phyloP scores from a whole-genome alignment of 2,329 filamentous ascomycete species.

The Penicillium frequentans region DNA sequence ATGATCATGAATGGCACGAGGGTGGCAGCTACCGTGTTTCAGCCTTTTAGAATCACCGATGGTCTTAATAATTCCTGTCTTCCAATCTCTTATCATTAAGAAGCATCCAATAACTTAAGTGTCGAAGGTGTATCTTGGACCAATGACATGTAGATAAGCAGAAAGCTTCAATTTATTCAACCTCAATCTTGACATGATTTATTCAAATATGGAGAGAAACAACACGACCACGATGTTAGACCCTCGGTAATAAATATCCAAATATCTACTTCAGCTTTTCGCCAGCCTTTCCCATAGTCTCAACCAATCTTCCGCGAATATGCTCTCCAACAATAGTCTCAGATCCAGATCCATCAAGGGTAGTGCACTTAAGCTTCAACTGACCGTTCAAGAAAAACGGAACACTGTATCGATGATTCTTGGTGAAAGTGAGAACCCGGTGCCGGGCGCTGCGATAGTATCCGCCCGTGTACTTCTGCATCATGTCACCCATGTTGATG shows the following conservation, averaged over 20 bases:
- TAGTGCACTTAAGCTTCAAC: not conserved
- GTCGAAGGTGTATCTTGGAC: too few species aligned
- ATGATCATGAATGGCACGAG: too few species aligned
- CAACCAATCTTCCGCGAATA: not conserved
- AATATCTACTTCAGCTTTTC: not conserved
- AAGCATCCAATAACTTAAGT: too few species aligned
- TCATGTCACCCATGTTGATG: constrained; percentile 30
- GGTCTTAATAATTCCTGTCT: too few species aligned
- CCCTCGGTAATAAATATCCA: not conserved
- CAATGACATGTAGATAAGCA: too few species aligned
- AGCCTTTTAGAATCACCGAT: too few species aligned
- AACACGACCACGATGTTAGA: not conserved
- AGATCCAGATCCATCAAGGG: not conserved
- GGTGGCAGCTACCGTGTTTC: too few species aligned
- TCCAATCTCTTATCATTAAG: too few species aligned
- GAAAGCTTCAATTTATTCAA: too few species aligned
- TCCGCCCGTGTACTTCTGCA: constrained; percentile 20
- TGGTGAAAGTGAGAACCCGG: constrained; percentile 21
- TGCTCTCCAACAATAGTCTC: constrained; percentile 6
- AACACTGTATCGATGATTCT: not conserved
- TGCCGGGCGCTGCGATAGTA: constrained; percentile 19
- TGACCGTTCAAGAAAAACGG: constrained; percentile 5
- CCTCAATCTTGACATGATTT: too few species aligned
- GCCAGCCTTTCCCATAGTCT: not conserved
- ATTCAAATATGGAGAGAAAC: not conserved